Evolutionary conservation across 2,329 filamentous ascomycete genomes (phyloP), one percentile per base, ranked within the genome.

Genomic region (Exophiala spinifera): DNA sequence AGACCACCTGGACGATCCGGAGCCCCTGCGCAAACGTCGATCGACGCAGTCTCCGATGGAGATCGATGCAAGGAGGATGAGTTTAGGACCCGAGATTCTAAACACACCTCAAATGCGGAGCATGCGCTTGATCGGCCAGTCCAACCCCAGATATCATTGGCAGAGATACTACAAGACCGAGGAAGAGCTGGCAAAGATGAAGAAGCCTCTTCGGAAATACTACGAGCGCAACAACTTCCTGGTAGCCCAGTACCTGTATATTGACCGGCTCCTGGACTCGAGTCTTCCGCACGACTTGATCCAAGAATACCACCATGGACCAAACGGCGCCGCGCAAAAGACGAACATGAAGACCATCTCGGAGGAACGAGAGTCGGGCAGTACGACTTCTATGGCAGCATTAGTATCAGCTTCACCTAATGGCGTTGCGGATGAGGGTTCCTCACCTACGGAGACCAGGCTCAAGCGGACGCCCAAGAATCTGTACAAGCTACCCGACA

Each of bases 231-330:
- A 86, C 67, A 97, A 97, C 72, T 85, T 86, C 63, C 78, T 96
- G 40, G 84, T 97, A 55, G 88, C 94, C 69, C 88, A 95, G 69
- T 97, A 96, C 69, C 79, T 95, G 60, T 96, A 95, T 69, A 96
- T 96, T 64, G 92, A 96, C 72, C 83, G 87, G 49, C 77, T 97
- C 53, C 80, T 97, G 57, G 91, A 96, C 72, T 96, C 90, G 7
- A 91, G 89, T 25, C 82, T 96, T n/a, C 91, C 91, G 1, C 91
- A 95, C 67, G 86, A 92, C 64, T 77, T 97, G 42, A 84, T 97
- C 54, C 91, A 95, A 67, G 91, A 96, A 71, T 96, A 96, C 70
- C 85, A 85, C 60, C 76, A 86, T 60, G 75, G 84, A 46, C 76
- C 81, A 40, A 76, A 76, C 17, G 79, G 76, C 36, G 77, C 77